Conservation (phyloP, 306 rosid genomes). For the Prosopis cineraria region DNA sequence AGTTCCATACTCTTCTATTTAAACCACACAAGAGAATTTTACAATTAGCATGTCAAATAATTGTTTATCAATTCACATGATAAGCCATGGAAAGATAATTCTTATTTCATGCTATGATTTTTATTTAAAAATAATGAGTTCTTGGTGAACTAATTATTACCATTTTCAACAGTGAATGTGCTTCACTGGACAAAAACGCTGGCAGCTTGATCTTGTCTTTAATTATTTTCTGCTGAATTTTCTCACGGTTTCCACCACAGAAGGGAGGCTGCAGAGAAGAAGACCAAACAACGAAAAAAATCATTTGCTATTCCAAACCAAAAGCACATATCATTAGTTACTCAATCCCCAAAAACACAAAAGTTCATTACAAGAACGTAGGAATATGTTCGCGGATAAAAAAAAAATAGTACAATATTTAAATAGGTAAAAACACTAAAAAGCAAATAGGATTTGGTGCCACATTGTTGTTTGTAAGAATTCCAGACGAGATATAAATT, state of each 20-base stretch:
- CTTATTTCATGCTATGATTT: neutral
- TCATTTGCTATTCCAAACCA: constrained; percentile 29
- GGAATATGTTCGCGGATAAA: neutral
- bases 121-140: constrained; percentile 12
- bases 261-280: constrained; percentile 80
- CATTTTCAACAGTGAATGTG: constrained; percentile 90
- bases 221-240: constrained; percentile 84
- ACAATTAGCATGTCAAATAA: constrained; percentile 3
- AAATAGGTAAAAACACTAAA: neutral
- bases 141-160: constrained; percentile 43
- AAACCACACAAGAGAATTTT: neutral
- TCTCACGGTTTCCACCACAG: constrained; percentile 83
- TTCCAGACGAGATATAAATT: neutral
- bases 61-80: constrained; percentile 8
- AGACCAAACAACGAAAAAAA: constrained; percentile 29
- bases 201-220: constrained; percentile 95
- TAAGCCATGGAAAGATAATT: neutral
- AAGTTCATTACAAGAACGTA: constrained; percentile 11
- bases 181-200: constrained; percentile 83
- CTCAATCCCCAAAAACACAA: constrained; percentile 1
- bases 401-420: neutral
- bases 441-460: neutral
- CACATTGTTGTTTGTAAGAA: neutral
- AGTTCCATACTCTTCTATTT: neutral
- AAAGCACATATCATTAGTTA: constrained; percentile 5